Percentiles rank a stretch among this genome's conserved stretches.
phyloP scores from a whole-genome alignment of 768 basidiomycete genomes.

The Tubosaeta sp. region DNA sequence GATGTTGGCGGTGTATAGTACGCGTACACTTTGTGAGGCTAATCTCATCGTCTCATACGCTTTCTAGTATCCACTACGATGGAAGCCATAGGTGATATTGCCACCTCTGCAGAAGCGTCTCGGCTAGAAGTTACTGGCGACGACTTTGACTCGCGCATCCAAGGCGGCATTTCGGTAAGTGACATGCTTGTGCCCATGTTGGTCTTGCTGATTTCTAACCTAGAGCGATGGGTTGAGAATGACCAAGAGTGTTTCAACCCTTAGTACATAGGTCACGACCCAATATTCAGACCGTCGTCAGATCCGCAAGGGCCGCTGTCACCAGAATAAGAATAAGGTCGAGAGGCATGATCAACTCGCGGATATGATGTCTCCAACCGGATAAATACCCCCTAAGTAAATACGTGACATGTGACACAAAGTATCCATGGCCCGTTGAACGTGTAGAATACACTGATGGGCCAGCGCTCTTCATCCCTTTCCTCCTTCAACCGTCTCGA shows the following conservation, averaged over 20 bases:
- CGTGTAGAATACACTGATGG: background rate
- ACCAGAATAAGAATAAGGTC: too few relatives aligned
- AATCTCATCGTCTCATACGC: too few relatives aligned
- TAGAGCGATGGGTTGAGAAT: constrained; percentile 77
- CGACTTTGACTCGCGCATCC: constrained; percentile 78
- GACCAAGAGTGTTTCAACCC: too few relatives aligned
- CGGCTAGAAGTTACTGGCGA: constrained; percentile 66
- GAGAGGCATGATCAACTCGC: too few relatives aligned
- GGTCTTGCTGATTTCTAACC: background rate
- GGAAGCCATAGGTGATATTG: constrained; percentile 85
- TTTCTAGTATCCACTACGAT: constrained; percentile 74
- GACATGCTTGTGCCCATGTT: background rate
- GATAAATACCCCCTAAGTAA: background rate
- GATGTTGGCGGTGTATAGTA: constrained; percentile 58
- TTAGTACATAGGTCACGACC: too few relatives aligned
- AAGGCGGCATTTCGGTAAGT: constrained; percentile 71
- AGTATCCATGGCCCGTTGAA: background rate
- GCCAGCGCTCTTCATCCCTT: background rate
- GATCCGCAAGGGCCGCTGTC: too few relatives aligned
- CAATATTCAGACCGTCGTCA: too few relatives aligned
- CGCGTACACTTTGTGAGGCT: background rate
- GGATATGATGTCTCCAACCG: too few relatives aligned
- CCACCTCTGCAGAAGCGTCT: constrained; percentile 79
- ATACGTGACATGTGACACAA: background rate
- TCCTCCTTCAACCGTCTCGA: background rate